phyloP scores from a whole-genome alignment of 73 alveolate genomes.

The Paramecium pentaurelia region DNA sequence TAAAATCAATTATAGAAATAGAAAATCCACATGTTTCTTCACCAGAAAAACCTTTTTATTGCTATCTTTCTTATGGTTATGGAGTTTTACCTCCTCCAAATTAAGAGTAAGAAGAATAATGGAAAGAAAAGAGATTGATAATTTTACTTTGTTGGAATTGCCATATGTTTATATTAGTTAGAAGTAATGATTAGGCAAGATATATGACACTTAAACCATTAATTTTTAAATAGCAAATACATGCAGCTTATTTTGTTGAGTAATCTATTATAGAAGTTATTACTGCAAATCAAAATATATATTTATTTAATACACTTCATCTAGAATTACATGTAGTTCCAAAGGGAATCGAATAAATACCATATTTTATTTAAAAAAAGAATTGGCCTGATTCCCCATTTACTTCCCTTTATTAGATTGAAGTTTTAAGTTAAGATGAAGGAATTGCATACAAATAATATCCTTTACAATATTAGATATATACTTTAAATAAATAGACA shows the following conservation, averaged over 20 bases:
- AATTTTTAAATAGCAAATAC: neutral
- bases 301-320: neutral
- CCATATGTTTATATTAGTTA: neutral
- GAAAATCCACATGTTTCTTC: conserved; percentile 2
- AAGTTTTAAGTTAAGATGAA: neutral
- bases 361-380: conserved; percentile 12
- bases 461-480: neutral
- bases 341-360: neutral
- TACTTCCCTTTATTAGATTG: neutral
- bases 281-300: neutral
- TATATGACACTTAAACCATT: conserved; percentile 25
- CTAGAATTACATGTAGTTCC: neutral
- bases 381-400: neutral
- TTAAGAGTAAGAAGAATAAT: neutral
- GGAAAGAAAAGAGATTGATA: neutral
- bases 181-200: neutral
- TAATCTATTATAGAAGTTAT: neutral
- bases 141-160: conserved; percentile 26
- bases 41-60: conserved; percentile 11
- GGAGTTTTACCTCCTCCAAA: neutral
- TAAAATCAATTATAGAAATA: neutral
- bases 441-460: neutral
- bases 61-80: neutral
- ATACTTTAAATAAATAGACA: neutral
- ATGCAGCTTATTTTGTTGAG: conserved; percentile 8